Evolutionary conservation across 208 protist genomes (phyloP), one percentile per base, ranked within the genome.

Genomic region (Blechomonas ayalai): DNA sequence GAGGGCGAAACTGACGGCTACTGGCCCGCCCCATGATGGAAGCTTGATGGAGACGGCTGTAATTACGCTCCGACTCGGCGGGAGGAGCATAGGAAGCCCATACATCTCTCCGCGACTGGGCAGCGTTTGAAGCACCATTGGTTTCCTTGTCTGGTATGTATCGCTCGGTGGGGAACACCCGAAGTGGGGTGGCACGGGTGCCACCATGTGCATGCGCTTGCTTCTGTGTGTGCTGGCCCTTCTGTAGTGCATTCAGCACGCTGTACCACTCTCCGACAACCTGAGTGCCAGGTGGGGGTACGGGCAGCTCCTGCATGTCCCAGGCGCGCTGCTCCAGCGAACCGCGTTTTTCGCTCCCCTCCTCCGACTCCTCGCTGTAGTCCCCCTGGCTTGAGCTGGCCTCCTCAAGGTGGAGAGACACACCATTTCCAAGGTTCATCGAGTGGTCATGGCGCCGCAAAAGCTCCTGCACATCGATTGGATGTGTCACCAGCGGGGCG

Each of bases 381-480:
- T 62, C n/a, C 24, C 8, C 28, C 24, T 49, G 36, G 24, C 69
- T 40, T 0, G 58, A 59, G 35, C 66, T 54, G 37, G 77, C 67
- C 36, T 82, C 78, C 49, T 94, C 81, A 12, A 90, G 45, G n/a
- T 71, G 67, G 6, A 94, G 56, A 1, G 62, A 61, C 18, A 90
- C 65, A 19, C 80, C 78, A 18, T 82, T 35, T 19, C 72, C 70
- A 4, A 94, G 33, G 29, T 74, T 45, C 22, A 90, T 39, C 0
- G 67, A 59, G 47, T 63, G 63, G 13, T 75, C 48, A 19, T 73
- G 15, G 33, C 68, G 55, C 18, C 41, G 58, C 19, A 90, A 40
- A 5, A 94, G 53, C 32, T 90, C 85, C 56, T 82, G 65, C 12
- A 94, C 52, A 28, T 71, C 66, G 31, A 94, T 76, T 20, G 82